phyloP scores from a whole-genome alignment of 495 filamentous ascomycete species.

The Schizothecium vesticola region DNA sequence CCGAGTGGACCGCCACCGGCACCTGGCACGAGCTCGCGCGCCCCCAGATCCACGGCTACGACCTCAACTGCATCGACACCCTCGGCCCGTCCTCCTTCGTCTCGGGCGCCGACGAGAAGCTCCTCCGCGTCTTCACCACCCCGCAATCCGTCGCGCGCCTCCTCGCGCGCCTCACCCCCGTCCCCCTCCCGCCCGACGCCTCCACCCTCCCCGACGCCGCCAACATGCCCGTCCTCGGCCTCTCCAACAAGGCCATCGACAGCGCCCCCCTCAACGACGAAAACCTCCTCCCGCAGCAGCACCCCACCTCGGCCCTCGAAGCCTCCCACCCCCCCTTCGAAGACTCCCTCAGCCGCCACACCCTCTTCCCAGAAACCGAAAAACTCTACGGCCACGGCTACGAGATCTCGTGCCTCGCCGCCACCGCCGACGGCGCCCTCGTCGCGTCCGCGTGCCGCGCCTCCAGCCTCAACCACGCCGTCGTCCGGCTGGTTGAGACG shows the following conservation, averaged over 20 bases:
- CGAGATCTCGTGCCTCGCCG: slow-evolving; percentile 88
- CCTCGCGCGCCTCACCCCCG: slow-evolving; percentile 62
- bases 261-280: slow-evolving; percentile 46
- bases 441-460: slow-evolving; percentile 94
- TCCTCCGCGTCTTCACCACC: slow-evolving; percentile 89
- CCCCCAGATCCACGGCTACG: slow-evolving; percentile 97
- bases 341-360: slow-evolving; percentile 82
- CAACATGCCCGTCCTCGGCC: slow-evolving; percentile 86
- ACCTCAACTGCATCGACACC: slow-evolving; percentile 87
- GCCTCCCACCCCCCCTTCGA: slow-evolving; percentile 72
- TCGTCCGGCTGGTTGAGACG: slow-evolving; percentile 86
- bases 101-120: slow-evolving; percentile 96
- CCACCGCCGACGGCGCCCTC: slow-evolving; percentile 63
- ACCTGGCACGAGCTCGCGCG: slow-evolving; percentile 94
- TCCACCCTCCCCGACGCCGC: slow-evolving; percentile 74
- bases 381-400: slow-evolving; percentile 99
- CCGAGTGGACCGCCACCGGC: slow-evolving; percentile 59
- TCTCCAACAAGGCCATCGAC: slow-evolving; percentile 90
- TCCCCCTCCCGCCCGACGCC: slow-evolving; percentile 20
- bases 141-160: slow-evolving; percentile 76
- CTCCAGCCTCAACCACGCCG: slow-evolving; percentile 86
- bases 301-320: slow-evolving; percentile 37
- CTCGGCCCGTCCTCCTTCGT: slow-evolving; percentile 69
- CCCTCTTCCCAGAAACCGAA: slow-evolving; percentile 91
- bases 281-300: too few relatives aligned